Evolutionary conservation across 768 basidiomycete species (phyloP).

Genomic region (Agrocybe chaxingu): DNA sequence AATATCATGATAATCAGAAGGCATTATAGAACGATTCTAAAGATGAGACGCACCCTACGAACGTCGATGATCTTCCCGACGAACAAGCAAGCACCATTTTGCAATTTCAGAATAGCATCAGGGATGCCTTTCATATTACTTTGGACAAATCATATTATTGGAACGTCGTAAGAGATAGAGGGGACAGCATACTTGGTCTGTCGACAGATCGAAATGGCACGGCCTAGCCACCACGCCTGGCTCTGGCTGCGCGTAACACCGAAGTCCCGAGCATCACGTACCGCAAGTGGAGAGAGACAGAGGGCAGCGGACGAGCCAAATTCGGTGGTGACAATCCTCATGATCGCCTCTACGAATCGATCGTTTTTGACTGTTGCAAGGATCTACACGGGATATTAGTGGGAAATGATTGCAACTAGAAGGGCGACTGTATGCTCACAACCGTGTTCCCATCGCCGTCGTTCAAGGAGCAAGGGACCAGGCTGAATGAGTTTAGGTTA

Average conservation of each 20-base stretch:
- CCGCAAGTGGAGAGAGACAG: constrained; percentile 37
- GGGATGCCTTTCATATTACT: constrained; percentile 26
- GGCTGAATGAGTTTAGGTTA: constrained; percentile 8
- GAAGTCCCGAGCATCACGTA: constrained; percentile 29
- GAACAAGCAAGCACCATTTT: constrained; percentile 40
- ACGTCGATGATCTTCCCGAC: constrained; percentile 60
- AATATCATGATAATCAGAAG: not conserved
- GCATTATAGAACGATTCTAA: not conserved
- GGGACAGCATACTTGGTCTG: constrained; percentile 32
- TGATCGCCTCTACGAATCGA: constrained; percentile 37
- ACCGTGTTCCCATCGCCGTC: constrained; percentile 30
- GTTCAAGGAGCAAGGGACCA: constrained; percentile 25
- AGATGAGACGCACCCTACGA: constrained; percentile 19
- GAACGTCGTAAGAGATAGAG: not conserved
- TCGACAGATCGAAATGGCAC: constrained; percentile 51
- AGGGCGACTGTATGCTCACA: constrained; percentile 11
- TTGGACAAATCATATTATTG: not conserved
- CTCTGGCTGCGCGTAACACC: constrained; percentile 54
- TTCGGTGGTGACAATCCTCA: constrained; percentile 46
- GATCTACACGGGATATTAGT: constrained; percentile 16
- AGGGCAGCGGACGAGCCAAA: constrained; percentile 52
- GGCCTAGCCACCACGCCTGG: constrained; percentile 61
- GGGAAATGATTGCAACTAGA: not conserved
- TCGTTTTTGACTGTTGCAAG: constrained; percentile 44
- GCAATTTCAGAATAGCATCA: constrained; percentile 25